These are phyloP conservation scores for Secale cereale DNA, from an alignment of 176 grass and related monocot genomes.

Conservation along the genomic window DNA sequence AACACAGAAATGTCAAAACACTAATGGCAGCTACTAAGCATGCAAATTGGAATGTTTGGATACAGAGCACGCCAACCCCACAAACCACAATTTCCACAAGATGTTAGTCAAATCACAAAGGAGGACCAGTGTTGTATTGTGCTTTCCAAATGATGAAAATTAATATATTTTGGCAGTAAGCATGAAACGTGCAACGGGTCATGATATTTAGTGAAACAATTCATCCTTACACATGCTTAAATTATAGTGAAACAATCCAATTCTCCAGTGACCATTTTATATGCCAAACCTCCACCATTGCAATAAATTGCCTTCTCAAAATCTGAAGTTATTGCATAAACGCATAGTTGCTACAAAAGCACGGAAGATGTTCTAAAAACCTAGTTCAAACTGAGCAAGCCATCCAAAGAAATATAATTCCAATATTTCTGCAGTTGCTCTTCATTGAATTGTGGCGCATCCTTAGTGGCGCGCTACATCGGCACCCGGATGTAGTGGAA, in stretches of 20 bases:
- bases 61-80: background rate
- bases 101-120: background rate
- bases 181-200: background rate
- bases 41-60: background rate
- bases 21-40: background rate
- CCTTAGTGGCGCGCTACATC: no score
- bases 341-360: background rate
- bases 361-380: background rate
- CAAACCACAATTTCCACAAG: background rate
- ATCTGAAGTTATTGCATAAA: background rate
- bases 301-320: background rate
- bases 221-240: background rate
- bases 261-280: background rate
- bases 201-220: background rate
- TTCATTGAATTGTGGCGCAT: background rate
- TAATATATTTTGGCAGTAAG: background rate
- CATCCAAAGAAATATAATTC: background rate
- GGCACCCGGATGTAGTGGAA: no score
- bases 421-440: background rate
- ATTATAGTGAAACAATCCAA: background rate
- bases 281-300: background rate
- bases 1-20: slow-evolving; percentile 1
- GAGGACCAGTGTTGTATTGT: background rate
- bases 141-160: background rate
- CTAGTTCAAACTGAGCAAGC: background rate